Percentiles rank a stretch among this genome's conserved stretches.
phyloP scores from a whole-genome alignment of 1,284 basidiomycete species.

The Serendipita sp. region DNA sequence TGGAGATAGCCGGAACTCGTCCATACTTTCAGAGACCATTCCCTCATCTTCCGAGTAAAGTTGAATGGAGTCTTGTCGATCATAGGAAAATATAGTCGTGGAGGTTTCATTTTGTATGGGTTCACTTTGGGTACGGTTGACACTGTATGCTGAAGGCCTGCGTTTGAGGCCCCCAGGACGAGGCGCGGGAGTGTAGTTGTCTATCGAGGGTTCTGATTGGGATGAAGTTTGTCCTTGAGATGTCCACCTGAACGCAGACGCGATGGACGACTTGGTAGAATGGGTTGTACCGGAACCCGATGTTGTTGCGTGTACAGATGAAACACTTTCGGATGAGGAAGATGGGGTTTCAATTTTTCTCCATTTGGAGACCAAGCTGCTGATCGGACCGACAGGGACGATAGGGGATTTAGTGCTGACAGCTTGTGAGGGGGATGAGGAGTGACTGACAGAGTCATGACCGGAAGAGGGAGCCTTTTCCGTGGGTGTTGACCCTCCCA shows the following conservation, averaged over 20 bases:
- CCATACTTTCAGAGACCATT: too few relatives aligned
- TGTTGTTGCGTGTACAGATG: not conserved
- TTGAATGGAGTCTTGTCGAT: not conserved
- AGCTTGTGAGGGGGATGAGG: not conserved
- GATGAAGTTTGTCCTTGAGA: not conserved
- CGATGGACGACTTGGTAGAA: not conserved
- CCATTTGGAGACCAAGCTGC: slow-evolving; percentile 5
- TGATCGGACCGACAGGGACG: not conserved
- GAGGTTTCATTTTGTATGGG: not conserved
- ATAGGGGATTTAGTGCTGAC: not conserved
- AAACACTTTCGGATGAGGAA: not conserved
- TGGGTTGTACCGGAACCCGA: not conserved
- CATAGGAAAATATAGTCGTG: not conserved
- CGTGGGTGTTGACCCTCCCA: not conserved
- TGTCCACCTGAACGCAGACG: not conserved
- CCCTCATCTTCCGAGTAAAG: not conserved
- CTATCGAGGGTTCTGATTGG: not conserved
- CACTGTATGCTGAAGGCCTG: not conserved
- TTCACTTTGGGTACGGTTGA: not conserved
- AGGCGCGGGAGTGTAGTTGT: slow-evolving; percentile 2
- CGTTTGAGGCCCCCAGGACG: not conserved
- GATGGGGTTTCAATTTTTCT: not conserved
- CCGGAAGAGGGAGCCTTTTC: not conserved
- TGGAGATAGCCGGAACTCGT: not conserved
- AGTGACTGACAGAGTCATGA: not conserved